phyloP scores from a whole-genome alignment of 2,329 filamentous ascomycete species.

The Penicillium sp. region DNA sequence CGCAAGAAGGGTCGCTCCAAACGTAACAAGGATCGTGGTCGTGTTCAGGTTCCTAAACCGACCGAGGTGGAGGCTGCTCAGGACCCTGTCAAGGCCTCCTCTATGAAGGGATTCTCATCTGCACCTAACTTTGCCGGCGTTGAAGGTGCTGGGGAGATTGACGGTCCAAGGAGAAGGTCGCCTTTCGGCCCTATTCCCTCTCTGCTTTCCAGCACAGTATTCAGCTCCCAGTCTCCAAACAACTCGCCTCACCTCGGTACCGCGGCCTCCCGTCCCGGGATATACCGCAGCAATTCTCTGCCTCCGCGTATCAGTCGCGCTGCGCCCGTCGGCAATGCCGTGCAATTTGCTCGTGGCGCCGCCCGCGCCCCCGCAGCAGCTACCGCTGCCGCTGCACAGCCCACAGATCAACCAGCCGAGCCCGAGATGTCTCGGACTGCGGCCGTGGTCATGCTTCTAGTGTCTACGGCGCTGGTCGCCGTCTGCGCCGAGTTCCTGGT shows the following conservation, averaged over 20 bases:
- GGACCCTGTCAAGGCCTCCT: neutral
- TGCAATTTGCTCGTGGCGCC: conserved; percentile 33
- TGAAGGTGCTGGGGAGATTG: conserved; percentile 10
- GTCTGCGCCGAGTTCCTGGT: conserved; percentile 68
- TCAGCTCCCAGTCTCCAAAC: conserved; percentile 20
- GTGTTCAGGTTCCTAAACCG: conserved; percentile 6
- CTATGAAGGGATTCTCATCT: conserved; percentile 15
- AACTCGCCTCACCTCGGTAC: conserved; percentile 11
- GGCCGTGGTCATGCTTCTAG: conserved; percentile 51
- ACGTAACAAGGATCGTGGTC: conserved; percentile 12
- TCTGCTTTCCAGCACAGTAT: conserved; percentile 34
- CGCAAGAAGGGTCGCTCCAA: conserved; percentile 19
- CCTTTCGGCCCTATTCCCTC: conserved; percentile 32
- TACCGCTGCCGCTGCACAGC: conserved; percentile 11
- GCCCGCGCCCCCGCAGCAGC: conserved; percentile 23
- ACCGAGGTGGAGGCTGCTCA: neutral
- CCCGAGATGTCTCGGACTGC: conserved; percentile 52
- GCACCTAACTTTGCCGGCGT: conserved; percentile 11
- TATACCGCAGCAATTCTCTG: conserved; percentile 32
- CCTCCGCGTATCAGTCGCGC: conserved; percentile 25
- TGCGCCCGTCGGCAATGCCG: conserved; percentile 30
- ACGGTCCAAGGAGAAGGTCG: conserved; percentile 22
- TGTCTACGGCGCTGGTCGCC: conserved; percentile 56
- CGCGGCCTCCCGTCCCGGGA: conserved; percentile 14
- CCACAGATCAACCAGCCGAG: conserved; percentile 15